Conservation (phyloP, 2,329 filamentous ascomycete genomes). For the Colletotrichum tropicicola region DNA sequence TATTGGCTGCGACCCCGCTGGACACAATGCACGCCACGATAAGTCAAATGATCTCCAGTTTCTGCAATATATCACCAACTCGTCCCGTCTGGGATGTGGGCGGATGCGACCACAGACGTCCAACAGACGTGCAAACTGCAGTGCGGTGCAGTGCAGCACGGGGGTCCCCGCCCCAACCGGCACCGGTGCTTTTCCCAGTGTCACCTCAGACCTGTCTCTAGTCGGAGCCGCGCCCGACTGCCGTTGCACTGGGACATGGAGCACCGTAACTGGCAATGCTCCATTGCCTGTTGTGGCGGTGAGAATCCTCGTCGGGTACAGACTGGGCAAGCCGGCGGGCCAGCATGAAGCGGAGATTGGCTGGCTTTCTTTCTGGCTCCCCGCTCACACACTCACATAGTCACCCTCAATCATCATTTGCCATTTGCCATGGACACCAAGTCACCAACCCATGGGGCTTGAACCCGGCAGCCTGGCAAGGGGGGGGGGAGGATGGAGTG, state of each 20-base stretch:
- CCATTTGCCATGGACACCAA: background rate
- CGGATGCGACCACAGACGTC: background rate
- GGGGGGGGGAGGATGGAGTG: background rate
- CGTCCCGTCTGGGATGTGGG: background rate
- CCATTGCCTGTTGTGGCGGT: slow-evolving; percentile 8
- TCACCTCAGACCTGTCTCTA: background rate
- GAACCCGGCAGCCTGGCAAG: slow-evolving; percentile 11
- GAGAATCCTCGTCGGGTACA: background rate
- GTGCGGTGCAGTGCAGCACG: background rate
- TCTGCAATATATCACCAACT: slow-evolving; percentile 19
- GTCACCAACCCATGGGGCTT: background rate
- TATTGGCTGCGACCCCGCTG: background rate
- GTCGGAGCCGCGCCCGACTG: background rate
- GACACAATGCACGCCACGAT: background rate
- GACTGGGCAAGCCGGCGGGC: background rate
- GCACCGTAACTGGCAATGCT: background rate
- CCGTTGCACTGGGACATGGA: background rate
- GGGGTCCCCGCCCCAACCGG: background rate
- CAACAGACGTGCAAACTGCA: background rate
- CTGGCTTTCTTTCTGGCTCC: background rate
- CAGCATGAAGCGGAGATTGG: background rate
- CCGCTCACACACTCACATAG: background rate
- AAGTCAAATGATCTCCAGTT: background rate
- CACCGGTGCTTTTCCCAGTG: background rate
- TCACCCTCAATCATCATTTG: background rate